Evolutionary conservation across 805 yeast genomes (phyloP), one percentile per base, ranked within the genome.

Genomic region (Kluyveromyces aestuarii): DNA sequence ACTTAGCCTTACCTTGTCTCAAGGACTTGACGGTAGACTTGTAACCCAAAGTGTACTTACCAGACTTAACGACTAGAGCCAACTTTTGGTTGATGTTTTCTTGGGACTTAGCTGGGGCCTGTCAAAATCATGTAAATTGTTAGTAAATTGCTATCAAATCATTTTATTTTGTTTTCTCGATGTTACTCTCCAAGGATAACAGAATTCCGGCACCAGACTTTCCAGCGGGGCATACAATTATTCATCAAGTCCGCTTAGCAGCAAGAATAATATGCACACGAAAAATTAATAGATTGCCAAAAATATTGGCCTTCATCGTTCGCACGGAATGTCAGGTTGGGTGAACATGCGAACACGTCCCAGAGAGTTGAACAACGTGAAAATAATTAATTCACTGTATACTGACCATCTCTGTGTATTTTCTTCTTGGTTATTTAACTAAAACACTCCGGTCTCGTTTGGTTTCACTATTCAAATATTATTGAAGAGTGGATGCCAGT

Each of bases 21-120:
- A 93, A 81, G 66, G 98, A 79, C 87, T 93, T 93, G 76, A 93
- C 84, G 74, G 95, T 91, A 65, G 97, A 87, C 82, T 91, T 91
- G 96, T 89, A 93, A 73, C 99, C 99, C 69, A 93, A 85, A 87
- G 97, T 85, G 84, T 88, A 91, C 80, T 93, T 93, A 82, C 99
- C 99, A 69, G 98, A 90, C 82, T 90, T 93, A 81, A 93, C 86
- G 70, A 87, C 91, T 75, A 93, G 85, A 74, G 96, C 95, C 74
- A 93, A 88, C 81, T 90, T 90, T 77, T 96, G 80, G 96, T 88
- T 91, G 79, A 93, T 82, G 82, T 87, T 84, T 68, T 93, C 99
- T 71, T 85, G 82, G 70, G 79, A 72, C 78, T 82, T 89, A 66
- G 77, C 72, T 82, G 97, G 97, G 87, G 98, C 98, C 96, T 86